Conservation (phyloP, 306 rosid species). For the Erythrophleum fordii region DNA sequence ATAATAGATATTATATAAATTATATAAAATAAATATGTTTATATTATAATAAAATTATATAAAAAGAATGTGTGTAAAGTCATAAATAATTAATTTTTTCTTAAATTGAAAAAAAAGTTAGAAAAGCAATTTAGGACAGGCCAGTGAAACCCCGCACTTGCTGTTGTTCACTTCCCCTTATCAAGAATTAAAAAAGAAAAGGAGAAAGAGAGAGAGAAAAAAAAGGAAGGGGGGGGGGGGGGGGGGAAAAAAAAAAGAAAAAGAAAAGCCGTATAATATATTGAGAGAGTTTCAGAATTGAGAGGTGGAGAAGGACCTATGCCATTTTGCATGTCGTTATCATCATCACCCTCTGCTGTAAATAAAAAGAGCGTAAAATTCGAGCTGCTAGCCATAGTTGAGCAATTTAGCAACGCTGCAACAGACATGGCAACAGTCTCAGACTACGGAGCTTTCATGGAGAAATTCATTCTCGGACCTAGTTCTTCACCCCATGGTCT, state of each 20-base stretch:
- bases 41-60: no score
- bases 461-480: constrained; percentile 68
- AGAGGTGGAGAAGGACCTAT: not conserved
- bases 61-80: no score
- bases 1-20: no score
- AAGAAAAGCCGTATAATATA: not conserved
- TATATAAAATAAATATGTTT: no score
- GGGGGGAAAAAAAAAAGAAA: not conserved
- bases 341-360: not conserved
- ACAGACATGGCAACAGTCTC: constrained; percentile 55
- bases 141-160: constrained; percentile 25
- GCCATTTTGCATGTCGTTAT: not conserved
- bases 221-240: no score
- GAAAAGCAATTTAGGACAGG: no score
- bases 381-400: not conserved
- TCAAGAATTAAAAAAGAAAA: not conserved
- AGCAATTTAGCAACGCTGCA: not conserved
- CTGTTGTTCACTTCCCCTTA: constrained; percentile 26
- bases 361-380: not conserved
- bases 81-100: no score
- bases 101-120: no score
- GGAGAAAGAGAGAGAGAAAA: no score
- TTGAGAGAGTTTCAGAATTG: not conserved
- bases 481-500: constrained; percentile 49
- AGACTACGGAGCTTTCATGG: constrained; percentile 73